These are phyloP conservation scores for Trichosporon faecale DNA, from an alignment of 1,284 basidiomycete species.

Conservation along the genomic window DNA sequence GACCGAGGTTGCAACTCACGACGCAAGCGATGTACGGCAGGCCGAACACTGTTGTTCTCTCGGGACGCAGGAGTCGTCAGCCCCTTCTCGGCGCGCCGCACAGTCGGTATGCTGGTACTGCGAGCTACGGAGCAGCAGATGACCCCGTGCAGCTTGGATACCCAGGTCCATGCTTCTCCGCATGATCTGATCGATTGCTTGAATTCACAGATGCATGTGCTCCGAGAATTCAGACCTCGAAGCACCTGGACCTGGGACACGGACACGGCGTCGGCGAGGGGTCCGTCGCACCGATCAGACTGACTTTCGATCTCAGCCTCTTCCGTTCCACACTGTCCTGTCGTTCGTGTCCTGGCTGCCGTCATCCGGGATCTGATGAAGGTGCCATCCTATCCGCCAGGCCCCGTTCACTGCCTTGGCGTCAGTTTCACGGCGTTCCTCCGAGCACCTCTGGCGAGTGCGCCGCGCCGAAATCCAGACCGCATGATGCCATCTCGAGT, in stretches of 20 bases:
- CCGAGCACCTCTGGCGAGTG: not conserved
- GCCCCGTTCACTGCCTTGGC: not conserved
- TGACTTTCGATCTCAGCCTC: not conserved
- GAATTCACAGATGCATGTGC: not conserved
- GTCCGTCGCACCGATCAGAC: not conserved
- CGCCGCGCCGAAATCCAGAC: not conserved
- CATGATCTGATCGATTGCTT: not conserved
- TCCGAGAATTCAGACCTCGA: not conserved
- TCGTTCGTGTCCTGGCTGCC: not conserved
- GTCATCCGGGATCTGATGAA: constrained; percentile 6
- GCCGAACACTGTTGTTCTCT: not conserved
- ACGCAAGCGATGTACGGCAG: constrained; percentile 1
- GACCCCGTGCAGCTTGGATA: too few species aligned
- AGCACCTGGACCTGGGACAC: not conserved
- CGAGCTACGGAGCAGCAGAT: too few species aligned
- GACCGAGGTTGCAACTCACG: not conserved
- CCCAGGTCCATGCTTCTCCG: too few species aligned
- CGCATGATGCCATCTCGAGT: not conserved
- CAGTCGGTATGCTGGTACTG: not conserved
- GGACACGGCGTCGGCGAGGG: not conserved
- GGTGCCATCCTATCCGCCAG: not conserved
- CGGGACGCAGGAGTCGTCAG: not conserved
- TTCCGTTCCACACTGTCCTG: not conserved
- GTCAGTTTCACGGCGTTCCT: not conserved
- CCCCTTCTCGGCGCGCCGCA: not conserved